Percentiles rank a stretch among this genome's conserved stretches.
Evolutionary conservation across 148 eudicot species (phyloP).

Genomic region (Chenopodium berlandieri): DNA sequence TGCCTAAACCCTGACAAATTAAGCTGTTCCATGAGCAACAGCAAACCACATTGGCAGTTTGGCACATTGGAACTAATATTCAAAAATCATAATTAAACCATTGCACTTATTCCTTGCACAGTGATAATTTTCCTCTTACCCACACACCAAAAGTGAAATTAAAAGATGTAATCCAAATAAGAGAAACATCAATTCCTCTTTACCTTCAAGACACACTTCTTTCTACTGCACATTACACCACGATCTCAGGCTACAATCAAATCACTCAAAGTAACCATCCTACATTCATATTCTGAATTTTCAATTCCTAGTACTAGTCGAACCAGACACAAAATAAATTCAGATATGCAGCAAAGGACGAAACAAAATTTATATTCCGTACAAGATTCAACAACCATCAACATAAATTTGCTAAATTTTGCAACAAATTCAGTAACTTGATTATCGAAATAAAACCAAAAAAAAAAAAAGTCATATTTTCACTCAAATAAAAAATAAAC

Average conservation of each 20-base stretch:
- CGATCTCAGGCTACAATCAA: not conserved
- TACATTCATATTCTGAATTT: not conserved
- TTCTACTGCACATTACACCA: not conserved
- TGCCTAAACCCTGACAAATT: not conserved
- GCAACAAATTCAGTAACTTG: not conserved
- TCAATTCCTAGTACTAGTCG: not conserved
- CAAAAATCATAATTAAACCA: not conserved
- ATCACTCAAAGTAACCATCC: not conserved
- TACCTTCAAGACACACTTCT: not conserved
- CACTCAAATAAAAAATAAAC: not conserved
- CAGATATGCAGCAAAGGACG: not conserved
- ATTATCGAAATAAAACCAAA: not conserved
- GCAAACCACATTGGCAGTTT: not conserved
- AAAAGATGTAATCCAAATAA: not conserved
- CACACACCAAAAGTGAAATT: not conserved
- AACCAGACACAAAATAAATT: not conserved
- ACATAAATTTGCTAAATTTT: not conserved
- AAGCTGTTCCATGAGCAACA: not conserved
- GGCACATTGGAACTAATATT: not conserved
- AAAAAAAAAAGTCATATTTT: not conserved
- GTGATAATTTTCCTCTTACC: not conserved
- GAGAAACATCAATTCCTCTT: not conserved
- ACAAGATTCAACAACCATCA: conserved; percentile 1
- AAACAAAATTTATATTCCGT: no score
- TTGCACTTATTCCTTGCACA: not conserved